These are phyloP conservation scores for Tolypocladium amazonense DNA, from an alignment of 2,329 filamentous ascomycete species.

Conservation along the genomic window DNA sequence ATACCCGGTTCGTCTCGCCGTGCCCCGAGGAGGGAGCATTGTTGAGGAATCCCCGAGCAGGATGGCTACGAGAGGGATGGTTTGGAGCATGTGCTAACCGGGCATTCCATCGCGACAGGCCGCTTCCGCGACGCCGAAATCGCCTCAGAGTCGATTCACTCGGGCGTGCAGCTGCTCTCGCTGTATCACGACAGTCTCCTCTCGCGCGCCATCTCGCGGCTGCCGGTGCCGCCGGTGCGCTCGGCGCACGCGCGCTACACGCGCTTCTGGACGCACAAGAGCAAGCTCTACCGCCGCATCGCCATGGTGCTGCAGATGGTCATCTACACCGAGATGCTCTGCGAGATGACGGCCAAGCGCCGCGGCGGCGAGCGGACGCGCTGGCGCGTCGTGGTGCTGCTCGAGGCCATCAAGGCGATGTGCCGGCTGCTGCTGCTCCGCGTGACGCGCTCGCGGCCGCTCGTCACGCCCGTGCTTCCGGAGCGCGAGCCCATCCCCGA, in stretches of 20 bases:
- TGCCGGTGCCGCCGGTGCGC: slow-evolving; percentile 41
- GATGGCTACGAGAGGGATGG: neutral
- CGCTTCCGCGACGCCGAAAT: slow-evolving; percentile 89
- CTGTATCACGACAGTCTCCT: slow-evolving; percentile 89
- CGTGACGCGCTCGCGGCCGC: slow-evolving; percentile 70
- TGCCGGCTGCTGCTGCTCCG: slow-evolving; percentile 73
- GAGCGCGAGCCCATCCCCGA: slow-evolving; percentile 70
- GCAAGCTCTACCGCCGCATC: slow-evolving; percentile 65
- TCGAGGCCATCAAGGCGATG: slow-evolving; percentile 79
- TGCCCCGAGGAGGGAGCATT: neutral
- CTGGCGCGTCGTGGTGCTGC: slow-evolving; percentile 77
- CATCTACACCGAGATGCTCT: slow-evolving; percentile 89
- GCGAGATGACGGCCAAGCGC: slow-evolving; percentile 92
- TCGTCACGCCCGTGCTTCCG: slow-evolving; percentile 75
- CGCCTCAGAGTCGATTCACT: slow-evolving; percentile 85
- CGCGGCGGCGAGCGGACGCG: slow-evolving; percentile 66
- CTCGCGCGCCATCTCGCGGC: slow-evolving; percentile 49
- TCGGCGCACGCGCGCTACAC: slow-evolving; percentile 56
- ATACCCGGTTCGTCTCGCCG: slow-evolving; percentile 56
- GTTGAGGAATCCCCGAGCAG: too few species aligned
- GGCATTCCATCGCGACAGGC: slow-evolving; percentile 29
- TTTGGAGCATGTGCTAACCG: neutral
- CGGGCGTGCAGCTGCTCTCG: slow-evolving; percentile 78
- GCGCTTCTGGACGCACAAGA: slow-evolving; percentile 52
- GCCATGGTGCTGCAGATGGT: slow-evolving; percentile 80